Evolutionary conservation across 441 rosid genomes (phyloP).

Genomic region (Mallotus repandus): DNA sequence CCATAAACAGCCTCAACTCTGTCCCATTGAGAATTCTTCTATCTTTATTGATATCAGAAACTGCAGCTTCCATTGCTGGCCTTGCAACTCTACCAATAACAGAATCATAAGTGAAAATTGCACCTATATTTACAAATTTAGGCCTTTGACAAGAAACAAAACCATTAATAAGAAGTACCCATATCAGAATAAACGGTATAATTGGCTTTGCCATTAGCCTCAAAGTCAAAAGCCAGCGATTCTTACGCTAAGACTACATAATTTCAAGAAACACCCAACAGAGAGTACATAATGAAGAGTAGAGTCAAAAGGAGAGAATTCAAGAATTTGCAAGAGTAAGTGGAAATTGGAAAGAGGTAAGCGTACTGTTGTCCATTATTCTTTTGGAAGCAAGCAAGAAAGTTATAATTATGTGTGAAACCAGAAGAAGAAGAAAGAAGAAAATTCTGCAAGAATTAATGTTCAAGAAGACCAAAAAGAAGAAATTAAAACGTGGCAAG

Average conservation of each 20-base stretch:
- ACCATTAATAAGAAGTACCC: constrained; percentile 37
- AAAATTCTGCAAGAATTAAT: not conserved
- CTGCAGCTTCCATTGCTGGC: constrained; percentile 67
- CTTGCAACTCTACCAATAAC: constrained; percentile 80
- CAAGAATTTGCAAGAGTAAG: not conserved
- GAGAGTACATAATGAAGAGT: not conserved
- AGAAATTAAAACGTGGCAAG: not conserved
- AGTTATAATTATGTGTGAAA: not conserved
- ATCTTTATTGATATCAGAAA: constrained; percentile 58
- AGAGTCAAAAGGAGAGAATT: not conserved
- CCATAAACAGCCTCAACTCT: constrained; percentile 40
- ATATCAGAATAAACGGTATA: constrained; percentile 17
- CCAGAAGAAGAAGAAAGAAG: not conserved
- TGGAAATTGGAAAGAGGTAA: not conserved
- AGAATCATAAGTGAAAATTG: constrained; percentile 63
- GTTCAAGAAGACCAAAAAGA: no score
- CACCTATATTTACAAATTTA: constrained; percentile 58
- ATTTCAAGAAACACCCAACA: not conserved
- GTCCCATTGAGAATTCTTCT: constrained; percentile 55
- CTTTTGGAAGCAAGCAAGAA: not conserved
- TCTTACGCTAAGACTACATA: not conserved
- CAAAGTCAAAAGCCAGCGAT: no score
- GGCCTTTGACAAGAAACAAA: constrained; percentile 51
- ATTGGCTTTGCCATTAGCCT: not conserved
- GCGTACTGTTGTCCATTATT: not conserved